phyloP scores from a whole-genome alignment of 2,329 filamentous ascomycete genomes.

The Capronia epimyces region DNA sequence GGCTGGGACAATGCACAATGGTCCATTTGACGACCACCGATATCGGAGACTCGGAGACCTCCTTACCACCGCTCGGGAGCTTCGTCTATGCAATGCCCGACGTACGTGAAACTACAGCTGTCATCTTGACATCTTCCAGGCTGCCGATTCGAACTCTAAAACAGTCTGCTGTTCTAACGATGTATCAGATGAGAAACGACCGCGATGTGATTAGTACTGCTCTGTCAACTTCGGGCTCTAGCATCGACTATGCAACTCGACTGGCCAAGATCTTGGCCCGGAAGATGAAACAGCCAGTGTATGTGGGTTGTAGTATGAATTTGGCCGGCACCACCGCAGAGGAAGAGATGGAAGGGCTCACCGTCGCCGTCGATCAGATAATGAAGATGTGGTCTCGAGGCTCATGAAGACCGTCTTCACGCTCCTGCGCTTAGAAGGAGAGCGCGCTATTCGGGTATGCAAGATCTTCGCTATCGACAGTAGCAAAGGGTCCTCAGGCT shows the following conservation, averaged over 20 bases:
- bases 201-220: slow-evolving; percentile 60
- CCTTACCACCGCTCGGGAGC: slow-evolving; percentile 63
- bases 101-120: slow-evolving; percentile 47
- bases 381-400: slow-evolving; percentile 36
- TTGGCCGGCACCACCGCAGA: slow-evolving; percentile 76
- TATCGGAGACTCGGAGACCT: slow-evolving; percentile 38
- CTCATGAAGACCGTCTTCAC: neutral
- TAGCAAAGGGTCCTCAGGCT: too few species aligned
- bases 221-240: slow-evolving; percentile 68
- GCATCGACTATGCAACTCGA: slow-evolving; percentile 79
- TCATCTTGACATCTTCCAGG: too few species aligned
- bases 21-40: slow-evolving; percentile 55
- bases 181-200: slow-evolving; percentile 37
- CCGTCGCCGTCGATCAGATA: slow-evolving; percentile 65
- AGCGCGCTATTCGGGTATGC: too few species aligned
- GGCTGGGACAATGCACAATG: slow-evolving; percentile 48
- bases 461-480: too few species aligned
- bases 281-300: slow-evolving; percentile 67
- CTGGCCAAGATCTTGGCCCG: slow-evolving; percentile 78
- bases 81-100: slow-evolving; percentile 93
- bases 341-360: slow-evolving; percentile 89
- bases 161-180: slow-evolving; percentile 19
- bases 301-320: slow-evolving; percentile 82
- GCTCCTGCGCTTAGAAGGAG: neutral
- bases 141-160: too few species aligned